Base-by-base conservation (phyloP, 176 grass and related monocot genomes). In the Eleusine coracana region DNA sequence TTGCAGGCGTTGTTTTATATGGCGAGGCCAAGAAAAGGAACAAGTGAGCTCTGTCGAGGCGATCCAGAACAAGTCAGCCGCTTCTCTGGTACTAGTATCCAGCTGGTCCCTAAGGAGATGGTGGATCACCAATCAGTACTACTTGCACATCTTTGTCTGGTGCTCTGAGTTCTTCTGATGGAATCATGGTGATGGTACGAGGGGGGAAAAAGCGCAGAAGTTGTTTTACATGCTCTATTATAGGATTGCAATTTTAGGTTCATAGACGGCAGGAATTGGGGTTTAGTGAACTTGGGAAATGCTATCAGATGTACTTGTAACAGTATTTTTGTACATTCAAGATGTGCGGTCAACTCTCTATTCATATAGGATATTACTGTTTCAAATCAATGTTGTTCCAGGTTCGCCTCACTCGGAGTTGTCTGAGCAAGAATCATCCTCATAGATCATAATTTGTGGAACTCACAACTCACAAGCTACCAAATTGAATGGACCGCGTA, bases 1-100 rank as follows among this genome's bases (percentile, higher is more conserved):
- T 92, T 29, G 58, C 67, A 1, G 90, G 90, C 3, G 87, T 92
- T 21, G 45, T 92, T 45, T 58, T 92, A 3, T 92, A 92, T 1
- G 87, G 87, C 25, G 87, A 92, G 77, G 83, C 90, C 37, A 89
- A 92, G 90, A 92, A 89, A 70, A 88, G 87, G 71, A 89, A 61
- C 83, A 92, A 84, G 61, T 92, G 87, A 92, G 13, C 18, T 66
- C 2, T 5, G 2, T 11, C 0, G 17, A 44, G 28, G 7, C 59
- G 11, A 28, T 10, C 28, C 10, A 27, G 12, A 59, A 27, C n/a
- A 39, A 39, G 1, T 1, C 3, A 62, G 34, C 25, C 49, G 51
- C 38, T 51, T 8, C 13, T 51, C n/a, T 62, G 23, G 79, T 25
- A 25, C 25, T 11, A 18, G 79, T 11, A 25, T 59, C 55, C 44